A percentile compares a stretch with the other conserved stretches of the same genome.
phyloP scores from a whole-genome alignment of 2,329 filamentous ascomycete genomes.

The Trichophyton schoenleinii region DNA sequence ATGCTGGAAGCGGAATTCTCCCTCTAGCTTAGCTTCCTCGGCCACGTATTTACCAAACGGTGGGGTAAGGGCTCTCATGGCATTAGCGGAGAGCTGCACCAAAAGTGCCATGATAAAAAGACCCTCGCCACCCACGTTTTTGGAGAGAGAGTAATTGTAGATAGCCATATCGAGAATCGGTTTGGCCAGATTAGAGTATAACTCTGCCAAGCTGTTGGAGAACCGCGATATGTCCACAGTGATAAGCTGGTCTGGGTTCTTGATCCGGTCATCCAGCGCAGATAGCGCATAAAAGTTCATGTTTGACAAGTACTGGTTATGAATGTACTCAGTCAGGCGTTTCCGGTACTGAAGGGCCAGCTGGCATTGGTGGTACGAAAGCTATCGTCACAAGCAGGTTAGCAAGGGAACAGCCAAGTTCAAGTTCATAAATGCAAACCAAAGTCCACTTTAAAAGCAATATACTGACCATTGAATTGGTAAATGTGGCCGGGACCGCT shows the following conservation, averaged over 20 bases:
- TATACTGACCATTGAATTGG: constrained; percentile 80
- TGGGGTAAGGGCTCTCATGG: constrained; percentile 89
- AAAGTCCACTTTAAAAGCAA: not conserved
- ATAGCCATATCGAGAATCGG: constrained; percentile 90
- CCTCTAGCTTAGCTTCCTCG: constrained; percentile 85
- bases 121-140: constrained; percentile 90
- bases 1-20: constrained; percentile 93
- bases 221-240: constrained; percentile 95
- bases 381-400: constrained; percentile 35
- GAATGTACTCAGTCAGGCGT: constrained; percentile 83
- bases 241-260: constrained; percentile 95
- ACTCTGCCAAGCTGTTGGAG: constrained; percentile 82
- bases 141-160: constrained; percentile 87
- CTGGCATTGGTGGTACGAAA: constrained; percentile 94
- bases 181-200: constrained; percentile 95
- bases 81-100: constrained; percentile 80
- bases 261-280: constrained; percentile 90
- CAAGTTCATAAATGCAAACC: not conserved
- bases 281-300: constrained; percentile 97
- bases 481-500: constrained; percentile 89
- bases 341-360: constrained; percentile 86
- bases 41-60: constrained; percentile 97
- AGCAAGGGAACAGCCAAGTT: not conserved
- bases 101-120: constrained; percentile 90
- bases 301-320: constrained; percentile 90